These are phyloP conservation scores for Fremontodendron californicum DNA, from an alignment of 345 rosid genomes.

Conservation along the genomic window DNA sequence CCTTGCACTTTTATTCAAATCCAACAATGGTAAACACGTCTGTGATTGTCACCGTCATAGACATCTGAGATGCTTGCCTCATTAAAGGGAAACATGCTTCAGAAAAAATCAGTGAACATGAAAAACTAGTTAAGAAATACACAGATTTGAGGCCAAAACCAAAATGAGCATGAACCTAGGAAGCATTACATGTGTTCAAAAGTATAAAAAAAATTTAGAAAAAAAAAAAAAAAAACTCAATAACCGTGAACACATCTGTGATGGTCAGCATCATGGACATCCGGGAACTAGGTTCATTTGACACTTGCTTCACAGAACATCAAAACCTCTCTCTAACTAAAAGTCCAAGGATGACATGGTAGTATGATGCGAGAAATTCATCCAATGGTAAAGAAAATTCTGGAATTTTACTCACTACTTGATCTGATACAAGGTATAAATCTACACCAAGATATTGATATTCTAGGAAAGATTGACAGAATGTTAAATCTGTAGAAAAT, in stretches of 20 bases:
- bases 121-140: conserved; percentile 18
- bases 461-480: too few species aligned
- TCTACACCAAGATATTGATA: too few species aligned
- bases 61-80: conserved; percentile 19
- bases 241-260: conserved; percentile 21
- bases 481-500: too few species aligned
- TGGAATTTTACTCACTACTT: too few species aligned
- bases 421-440: too few species aligned
- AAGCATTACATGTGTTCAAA: neutral
- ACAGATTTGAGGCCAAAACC: neutral
- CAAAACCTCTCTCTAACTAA: neutral
- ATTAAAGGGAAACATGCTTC: conserved; percentile 23
- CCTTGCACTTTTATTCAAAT: conserved; percentile 25
- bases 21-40: conserved; percentile 23
- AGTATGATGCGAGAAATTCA: neutral
- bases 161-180: neutral
- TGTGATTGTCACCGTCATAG: conserved; percentile 24
- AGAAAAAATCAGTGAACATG: conserved; percentile 22
- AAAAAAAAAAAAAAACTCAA: conserved; percentile 13
- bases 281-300: neutral
- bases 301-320: neutral
- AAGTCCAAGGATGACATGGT: neutral
- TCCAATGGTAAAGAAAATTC: neutral
- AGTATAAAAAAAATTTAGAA: neutral
- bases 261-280: conserved; percentile 18